phyloP scores from a whole-genome alignment of 2,329 filamentous ascomycete species.

The Penicillium rolfsii region DNA sequence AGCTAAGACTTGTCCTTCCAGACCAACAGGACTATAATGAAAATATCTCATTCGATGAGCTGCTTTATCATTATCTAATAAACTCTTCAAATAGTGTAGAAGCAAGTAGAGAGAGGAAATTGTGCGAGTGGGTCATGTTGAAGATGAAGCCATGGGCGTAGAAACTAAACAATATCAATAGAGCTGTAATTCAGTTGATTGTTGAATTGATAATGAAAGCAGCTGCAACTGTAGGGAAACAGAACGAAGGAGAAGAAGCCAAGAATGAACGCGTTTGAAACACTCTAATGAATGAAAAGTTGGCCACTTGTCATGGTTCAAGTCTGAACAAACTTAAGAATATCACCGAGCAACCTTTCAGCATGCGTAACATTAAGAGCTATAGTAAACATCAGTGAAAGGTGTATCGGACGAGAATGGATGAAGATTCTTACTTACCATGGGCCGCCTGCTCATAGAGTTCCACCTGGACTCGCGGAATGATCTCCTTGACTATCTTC shows the following conservation, averaged over 20 bases:
- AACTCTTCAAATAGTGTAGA: neutral
- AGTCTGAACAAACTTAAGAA: constrained; percentile 20
- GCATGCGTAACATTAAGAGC: constrained; percentile 8
- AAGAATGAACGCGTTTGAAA: neutral
- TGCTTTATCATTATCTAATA: neutral
- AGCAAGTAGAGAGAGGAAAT: neutral
- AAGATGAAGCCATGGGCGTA: neutral
- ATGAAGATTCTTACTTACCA: constrained; percentile 25
- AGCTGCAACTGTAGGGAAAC: neutral
- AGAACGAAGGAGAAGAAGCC: neutral
- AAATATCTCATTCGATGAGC: neutral
- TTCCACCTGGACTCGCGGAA: constrained; percentile 30
- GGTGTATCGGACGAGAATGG: neutral
- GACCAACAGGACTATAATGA: neutral
- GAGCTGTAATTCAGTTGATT: neutral
- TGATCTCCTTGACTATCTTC: constrained; percentile 28
- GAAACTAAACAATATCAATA: neutral
- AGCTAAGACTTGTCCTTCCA: neutral
- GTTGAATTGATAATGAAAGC: neutral
- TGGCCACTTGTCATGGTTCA: neutral
- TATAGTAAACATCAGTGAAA: neutral
- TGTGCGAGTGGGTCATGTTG: neutral
- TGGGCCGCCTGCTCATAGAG: constrained; percentile 35
- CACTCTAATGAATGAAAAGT: neutral
- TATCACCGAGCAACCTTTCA: constrained; percentile 21